Evolutionary conservation across 2,329 filamentous ascomycete species (phyloP), one percentile per base, ranked within the genome.

Genomic region (Apiospora kogelbergensis): DNA sequence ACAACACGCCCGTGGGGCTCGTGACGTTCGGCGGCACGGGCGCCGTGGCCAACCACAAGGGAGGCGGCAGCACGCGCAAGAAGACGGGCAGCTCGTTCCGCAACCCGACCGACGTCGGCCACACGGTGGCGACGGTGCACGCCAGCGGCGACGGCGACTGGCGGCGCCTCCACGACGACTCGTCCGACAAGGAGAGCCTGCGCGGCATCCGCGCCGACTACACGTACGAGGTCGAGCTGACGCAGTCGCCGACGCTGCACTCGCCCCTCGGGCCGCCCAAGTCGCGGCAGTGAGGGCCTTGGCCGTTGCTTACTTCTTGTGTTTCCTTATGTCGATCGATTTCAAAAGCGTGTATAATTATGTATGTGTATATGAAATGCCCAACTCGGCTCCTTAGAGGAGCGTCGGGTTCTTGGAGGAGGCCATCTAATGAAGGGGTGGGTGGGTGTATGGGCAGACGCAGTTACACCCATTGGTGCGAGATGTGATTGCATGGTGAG

Each of bases 191-290:
- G 26, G 65, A 69, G 60, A 65, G 44, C 48, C 15, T 66, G 5
- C 41, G 40, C n/a, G 68, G 69, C 63, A 70, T 70, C 46, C 66
- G 67, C 40, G 63, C 69, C 20, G 70, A 68, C n/a, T 70, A 70
- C 64, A 68, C 67, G 15, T 72, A 67, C 22, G 65, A 66, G 20
- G 69, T 72, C n/a, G 70, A 70, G 60, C 57, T 63, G 33, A 63
- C 68, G 33, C 69, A 46, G 46, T 60, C 66, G 40, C 45, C 68
- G n/a, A 42, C 17, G 13, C 17, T 65, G 37, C 63, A 65, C 30
- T 46, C 65, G 26, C 42, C 44, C 30, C 37, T 37, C 44, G 26
- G 17, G 44, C 26, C 33, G 30, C 22, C 65, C 42, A 37, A 46
- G 42, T 66, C 33, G 30, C 42, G 17, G 20, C 20, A 60, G 53